Conservation (phyloP, 805 yeast species). For the Starmerella davenportii region DNA sequence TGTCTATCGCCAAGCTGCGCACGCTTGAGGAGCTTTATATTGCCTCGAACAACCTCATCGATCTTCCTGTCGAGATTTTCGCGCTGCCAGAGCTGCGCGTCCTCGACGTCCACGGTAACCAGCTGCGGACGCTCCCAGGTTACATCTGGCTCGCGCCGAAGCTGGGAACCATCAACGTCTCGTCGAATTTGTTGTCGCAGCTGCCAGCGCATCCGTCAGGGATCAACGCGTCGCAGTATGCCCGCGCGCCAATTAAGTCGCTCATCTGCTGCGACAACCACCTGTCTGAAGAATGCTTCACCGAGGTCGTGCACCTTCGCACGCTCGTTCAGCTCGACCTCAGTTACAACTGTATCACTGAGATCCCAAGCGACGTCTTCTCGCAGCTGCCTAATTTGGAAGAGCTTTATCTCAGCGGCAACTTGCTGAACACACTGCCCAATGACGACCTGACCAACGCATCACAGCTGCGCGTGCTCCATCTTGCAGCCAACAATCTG, state of each 20-base stretch:
- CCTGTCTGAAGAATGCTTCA: slow-evolving; percentile 58
- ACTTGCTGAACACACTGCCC: slow-evolving; percentile 57
- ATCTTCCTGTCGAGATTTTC: slow-evolving; percentile 51
- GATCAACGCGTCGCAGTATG: slow-evolving; percentile 3
- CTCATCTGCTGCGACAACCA: slow-evolving; percentile 70
- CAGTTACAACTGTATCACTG: slow-evolving; percentile 69
- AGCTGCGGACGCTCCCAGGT: slow-evolving; percentile 48
- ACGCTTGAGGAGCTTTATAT: slow-evolving; percentile 50
- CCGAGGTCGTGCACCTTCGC: slow-evolving; percentile 39
- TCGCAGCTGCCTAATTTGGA: slow-evolving; percentile 37
- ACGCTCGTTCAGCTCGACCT: slow-evolving; percentile 50
- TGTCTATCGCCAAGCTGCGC: slow-evolving; percentile 40
- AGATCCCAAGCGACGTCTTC: slow-evolving; percentile 60
- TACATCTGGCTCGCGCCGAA: slow-evolving; percentile 42
- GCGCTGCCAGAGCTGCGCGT: slow-evolving; percentile 38
- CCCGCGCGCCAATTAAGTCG: slow-evolving; percentile 1
- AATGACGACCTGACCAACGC: slow-evolving; percentile 65
- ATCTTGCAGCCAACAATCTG: slow-evolving; percentile 67
- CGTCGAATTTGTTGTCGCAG: slow-evolving; percentile 15
- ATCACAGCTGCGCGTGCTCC: slow-evolving; percentile 39
- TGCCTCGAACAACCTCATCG: slow-evolving; percentile 54
- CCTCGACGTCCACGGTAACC: slow-evolving; percentile 71
- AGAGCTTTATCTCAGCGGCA: slow-evolving; percentile 68
- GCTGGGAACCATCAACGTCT: slow-evolving; percentile 17
- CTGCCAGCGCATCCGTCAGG: slow-evolving; percentile 7